Evolutionary conservation across 1,284 basidiomycete genomes (phyloP), one percentile per base, ranked within the genome.

Genomic region (Ganoderma lingzhi): DNA sequence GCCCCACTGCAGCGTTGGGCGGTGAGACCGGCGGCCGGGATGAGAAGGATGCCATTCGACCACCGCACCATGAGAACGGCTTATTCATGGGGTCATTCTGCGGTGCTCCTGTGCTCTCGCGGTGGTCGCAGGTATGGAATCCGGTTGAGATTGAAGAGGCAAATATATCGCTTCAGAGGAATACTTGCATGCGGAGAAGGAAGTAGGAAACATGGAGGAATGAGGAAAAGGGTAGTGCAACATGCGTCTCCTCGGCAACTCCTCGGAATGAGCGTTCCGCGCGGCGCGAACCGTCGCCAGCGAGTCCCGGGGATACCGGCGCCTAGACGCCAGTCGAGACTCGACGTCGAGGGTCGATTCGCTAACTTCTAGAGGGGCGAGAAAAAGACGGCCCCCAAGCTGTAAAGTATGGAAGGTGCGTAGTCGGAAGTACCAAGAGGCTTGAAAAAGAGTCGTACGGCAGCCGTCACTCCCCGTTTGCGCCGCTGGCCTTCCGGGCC

Each of bases 181-280:
- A 19, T 15, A 8, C 17, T 17, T 9, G 48, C 12, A 51, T 28
- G n/a, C 6, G 23, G 5, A 9, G n/a, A 32, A 35, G 30, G 30
- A 30, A 56, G 30, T 35, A 35, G 15, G 14, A 56, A 14, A 15
- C 14, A 30, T 30, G 15, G 30, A 32, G 19, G 48, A 12, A 51
- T 41, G 12, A 41, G 39, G 10, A 9, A 41, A 41, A 12, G 92
- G 92, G 28, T 35, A 8, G 91, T 86, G 17, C 91, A 89, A 76
- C 91, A 92, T 93, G 79, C 78, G 90, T 68, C 64, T 39, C 28
- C 37, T n/a, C 59, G 56, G 79, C 78, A 90, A 68, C 64, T 39
- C 28, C 37, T n/a, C 59, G 56, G 19, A 37, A 48, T 2, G 39
- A 9, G 10, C 39, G 39, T 2, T 41, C 39, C 39, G 39, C 39